A percentile compares a stretch with the other conserved stretches of the same genome.
These are phyloP conservation scores for Linderniella brevidens DNA, from an alignment of 257 asterid genomes.

Conservation along the genomic window DNA sequence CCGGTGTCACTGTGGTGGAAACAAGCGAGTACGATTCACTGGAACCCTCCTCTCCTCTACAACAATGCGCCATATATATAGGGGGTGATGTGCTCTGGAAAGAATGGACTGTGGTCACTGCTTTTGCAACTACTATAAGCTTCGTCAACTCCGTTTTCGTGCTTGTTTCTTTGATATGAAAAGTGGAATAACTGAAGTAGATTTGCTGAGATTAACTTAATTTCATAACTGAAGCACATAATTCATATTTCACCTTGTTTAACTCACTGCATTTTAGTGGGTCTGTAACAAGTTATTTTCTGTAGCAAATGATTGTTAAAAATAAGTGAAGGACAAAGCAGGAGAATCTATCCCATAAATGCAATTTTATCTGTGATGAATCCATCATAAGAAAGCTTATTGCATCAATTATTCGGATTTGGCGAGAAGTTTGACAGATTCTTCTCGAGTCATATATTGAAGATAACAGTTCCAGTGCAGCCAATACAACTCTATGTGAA, in stretches of 20 bases:
- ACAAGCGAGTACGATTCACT: slow-evolving; percentile 19
- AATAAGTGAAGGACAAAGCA: slow-evolving; percentile 94
- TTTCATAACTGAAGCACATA: background rate
- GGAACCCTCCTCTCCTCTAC: slow-evolving; percentile 26
- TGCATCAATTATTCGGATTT: slow-evolving; percentile 45
- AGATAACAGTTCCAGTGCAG: too few species aligned
- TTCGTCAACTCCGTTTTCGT: slow-evolving; percentile 11
- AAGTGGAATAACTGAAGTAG: background rate
- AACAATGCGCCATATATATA: slow-evolving; percentile 50
- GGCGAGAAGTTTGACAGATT: slow-evolving; percentile 88
- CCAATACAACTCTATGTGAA: too few species aligned
- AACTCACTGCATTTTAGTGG: background rate
- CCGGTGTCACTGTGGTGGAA: slow-evolving; percentile 56
- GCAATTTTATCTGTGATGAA: slow-evolving; percentile 86
- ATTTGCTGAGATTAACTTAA: background rate
- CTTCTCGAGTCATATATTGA: slow-evolving; percentile 96
- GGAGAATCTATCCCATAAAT: slow-evolving; percentile 82
- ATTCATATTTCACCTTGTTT: slow-evolving; percentile 3
- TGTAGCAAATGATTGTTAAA: slow-evolving; percentile 42
- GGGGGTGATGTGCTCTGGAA: slow-evolving; percentile 58
- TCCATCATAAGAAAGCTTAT: slow-evolving; percentile 49
- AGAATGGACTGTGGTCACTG: slow-evolving; percentile 90
- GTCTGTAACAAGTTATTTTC: background rate
- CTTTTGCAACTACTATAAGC: slow-evolving; percentile 84
- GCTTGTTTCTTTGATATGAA: background rate